Base-by-base conservation (phyloP, 345 rosid species). In the Linum usitatissimum region DNA sequence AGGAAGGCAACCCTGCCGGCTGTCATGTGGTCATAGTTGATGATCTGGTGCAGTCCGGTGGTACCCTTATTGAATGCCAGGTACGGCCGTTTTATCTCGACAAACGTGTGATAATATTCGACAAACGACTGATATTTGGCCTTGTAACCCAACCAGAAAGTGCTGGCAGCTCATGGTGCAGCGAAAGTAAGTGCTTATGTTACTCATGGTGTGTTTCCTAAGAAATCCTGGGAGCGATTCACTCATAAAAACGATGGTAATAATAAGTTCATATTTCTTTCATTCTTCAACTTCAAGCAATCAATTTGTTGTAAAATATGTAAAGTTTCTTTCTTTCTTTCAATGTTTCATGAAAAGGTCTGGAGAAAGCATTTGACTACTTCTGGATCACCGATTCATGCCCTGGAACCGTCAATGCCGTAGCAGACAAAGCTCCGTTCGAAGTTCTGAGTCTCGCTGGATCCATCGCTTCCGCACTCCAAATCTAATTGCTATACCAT, bases 311-410 rank as follows among this genome's bases (percentile, higher is more conserved):
- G 28, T 23, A 23, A 23, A 23, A 2, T 23, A 23, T 23, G 28
- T 23, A 23, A 23, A 23, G 28, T 23, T 23, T 23, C 1, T 23
- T 23, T 14, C 54, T 18, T 30, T 70, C 15, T 66, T 72, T 23
- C 28, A 23, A 23, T 23, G 28, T 23, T 55, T 38, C 64, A 55
- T 38, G 58, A 14, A 71, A 55, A 69, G 91, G 83, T 59, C 51
- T 30, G 55, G 60, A 18, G 64, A 57, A 77, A 89, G 99, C 68
- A 20, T 66, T 92, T 61, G 67, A 78, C 62, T 84, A 92, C 78
- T 92, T 92, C 79, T 92, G 99, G 99, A 87, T 92, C 66, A 92
- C 96, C 9, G 97, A 92, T 73, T 92, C 97, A 21, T 89, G 99
- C 73, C 90, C 95, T 3, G 57, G 30, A 57, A 92, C 97, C 1